phyloP scores from a whole-genome alignment of 2,329 filamentous ascomycete species.

The Scleromitrula shiraiana region DNA sequence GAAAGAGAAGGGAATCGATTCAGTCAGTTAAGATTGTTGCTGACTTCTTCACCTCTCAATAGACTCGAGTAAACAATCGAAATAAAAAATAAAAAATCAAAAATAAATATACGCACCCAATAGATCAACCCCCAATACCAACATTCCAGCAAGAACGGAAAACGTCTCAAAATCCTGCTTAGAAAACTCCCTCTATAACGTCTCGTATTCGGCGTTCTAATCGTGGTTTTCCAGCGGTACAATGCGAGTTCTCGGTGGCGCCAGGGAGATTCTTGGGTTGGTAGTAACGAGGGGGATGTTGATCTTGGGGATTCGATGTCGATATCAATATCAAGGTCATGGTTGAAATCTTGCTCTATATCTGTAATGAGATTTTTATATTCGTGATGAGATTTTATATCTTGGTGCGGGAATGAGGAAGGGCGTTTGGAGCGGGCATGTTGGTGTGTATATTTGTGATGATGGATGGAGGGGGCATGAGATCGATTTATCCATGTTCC shows the following conservation, averaged over 20 bases:
- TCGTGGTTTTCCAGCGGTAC: slow-evolving; percentile 37
- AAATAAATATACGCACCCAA: slow-evolving; percentile 56
- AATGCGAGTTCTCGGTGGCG: slow-evolving; percentile 40
- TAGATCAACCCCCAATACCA: slow-evolving; percentile 75
- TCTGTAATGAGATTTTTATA: no score
- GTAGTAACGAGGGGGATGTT: slow-evolving; percentile 33
- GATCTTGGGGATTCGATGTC: slow-evolving; percentile 18
- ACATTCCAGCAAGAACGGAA: slow-evolving; percentile 65
- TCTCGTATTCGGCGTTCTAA: slow-evolving; percentile 53
- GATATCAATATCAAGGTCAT: no score
- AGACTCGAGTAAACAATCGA: no score
- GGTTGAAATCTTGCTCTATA: no score
- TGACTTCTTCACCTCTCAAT: no score
- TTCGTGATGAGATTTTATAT: no score
- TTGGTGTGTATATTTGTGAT: neutral
- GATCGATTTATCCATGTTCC: slow-evolving; percentile 56
- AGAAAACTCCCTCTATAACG: slow-evolving; percentile 52
- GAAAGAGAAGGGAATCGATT: no score
- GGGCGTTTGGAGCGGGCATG: slow-evolving; percentile 6
- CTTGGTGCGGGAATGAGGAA: no score
- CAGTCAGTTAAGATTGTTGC: neutral
- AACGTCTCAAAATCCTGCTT: slow-evolving; percentile 55
- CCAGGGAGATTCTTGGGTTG: slow-evolving; percentile 39
- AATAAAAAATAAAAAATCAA: no score
- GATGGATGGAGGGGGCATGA: slow-evolving; percentile 19